Conservation (phyloP, 164 flowering plant genomes). For the Kalanchoe fedtschenkoi region DNA sequence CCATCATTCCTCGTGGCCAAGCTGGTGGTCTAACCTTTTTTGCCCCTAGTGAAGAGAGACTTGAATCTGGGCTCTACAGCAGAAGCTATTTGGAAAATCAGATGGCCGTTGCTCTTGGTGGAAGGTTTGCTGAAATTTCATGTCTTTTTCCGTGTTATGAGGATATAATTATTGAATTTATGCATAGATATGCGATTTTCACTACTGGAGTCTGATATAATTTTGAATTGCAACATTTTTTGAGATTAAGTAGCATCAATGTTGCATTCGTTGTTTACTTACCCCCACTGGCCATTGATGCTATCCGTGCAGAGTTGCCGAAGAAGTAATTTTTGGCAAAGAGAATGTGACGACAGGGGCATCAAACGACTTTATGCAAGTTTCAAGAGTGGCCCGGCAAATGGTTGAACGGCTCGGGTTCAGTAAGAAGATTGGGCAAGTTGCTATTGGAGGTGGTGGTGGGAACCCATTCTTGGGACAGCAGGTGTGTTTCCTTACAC, state of each 20-base stretch:
- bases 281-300: neutral
- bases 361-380: conserved; percentile 96
- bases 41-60: conserved; percentile 95
- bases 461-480: conserved; percentile 97
- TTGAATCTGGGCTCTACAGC: conserved; percentile 93
- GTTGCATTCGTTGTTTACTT: neutral
- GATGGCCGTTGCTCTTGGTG: conserved; percentile 99
- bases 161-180: neutral
- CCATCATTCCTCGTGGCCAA: conserved; percentile 98
- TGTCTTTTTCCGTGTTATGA: neutral
- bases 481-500: conserved; percentile 29
- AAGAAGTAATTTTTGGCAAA: conserved; percentile 82
- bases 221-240: too few relatives aligned
- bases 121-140: conserved; percentile 48
- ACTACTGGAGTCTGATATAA: too few relatives aligned
- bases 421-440: conserved; percentile 98
- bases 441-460: conserved; percentile 89
- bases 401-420: conserved; percentile 98
- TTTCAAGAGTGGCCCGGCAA: conserved; percentile 88
- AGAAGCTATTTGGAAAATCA: conserved; percentile 96
- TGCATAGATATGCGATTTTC: too few relatives aligned
- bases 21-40: conserved; percentile 96
- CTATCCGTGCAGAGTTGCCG: conserved; percentile 61
- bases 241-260: neutral
- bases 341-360: conserved; percentile 97